Conservation (phyloP, 78 protist species). For the Dictyostelium citrinum region DNA sequence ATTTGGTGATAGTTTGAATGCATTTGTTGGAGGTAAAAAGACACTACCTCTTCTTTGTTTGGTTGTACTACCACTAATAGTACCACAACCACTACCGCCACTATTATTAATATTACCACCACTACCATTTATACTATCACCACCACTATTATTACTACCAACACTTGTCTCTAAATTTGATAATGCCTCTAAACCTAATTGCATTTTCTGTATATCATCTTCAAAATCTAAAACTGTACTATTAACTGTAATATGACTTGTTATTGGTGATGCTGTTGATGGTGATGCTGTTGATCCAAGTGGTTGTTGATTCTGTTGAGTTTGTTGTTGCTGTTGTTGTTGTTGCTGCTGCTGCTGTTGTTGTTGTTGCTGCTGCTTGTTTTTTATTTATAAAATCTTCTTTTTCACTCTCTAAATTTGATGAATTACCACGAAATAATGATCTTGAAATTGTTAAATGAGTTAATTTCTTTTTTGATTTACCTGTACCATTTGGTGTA, state of each 20-base stretch:
- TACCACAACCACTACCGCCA: not conserved
- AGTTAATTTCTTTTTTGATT: conserved; percentile 1
- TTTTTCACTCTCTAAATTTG: conserved; percentile 14
- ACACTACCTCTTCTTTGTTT: conserved; percentile 22
- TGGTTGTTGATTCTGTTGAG: not conserved
- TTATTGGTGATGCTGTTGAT: not conserved
- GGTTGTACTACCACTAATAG: not conserved
- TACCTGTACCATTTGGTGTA: not conserved
- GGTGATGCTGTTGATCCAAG: not conserved
- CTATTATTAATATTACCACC: not conserved
- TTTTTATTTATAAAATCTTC: conserved; percentile 1
- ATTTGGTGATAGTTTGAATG: not conserved
- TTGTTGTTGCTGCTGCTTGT: not conserved
- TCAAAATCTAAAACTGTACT: conserved; percentile 10
- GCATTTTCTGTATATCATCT: conserved; percentile 33
- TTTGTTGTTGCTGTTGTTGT: not conserved
- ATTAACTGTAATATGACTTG: conserved; percentile 12
- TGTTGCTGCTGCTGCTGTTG: not conserved
- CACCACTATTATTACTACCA: not conserved
- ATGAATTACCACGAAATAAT: conserved; percentile 26
- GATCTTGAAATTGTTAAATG: not conserved
- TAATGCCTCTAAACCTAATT: not conserved
- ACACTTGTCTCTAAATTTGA: not conserved
- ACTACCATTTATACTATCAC: not conserved
- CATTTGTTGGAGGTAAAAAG: conserved; percentile 27